These are phyloP conservation scores for Agroathelia rolfsii DNA, from an alignment of 1,284 basidiomycete species.

Conservation along the genomic window DNA sequence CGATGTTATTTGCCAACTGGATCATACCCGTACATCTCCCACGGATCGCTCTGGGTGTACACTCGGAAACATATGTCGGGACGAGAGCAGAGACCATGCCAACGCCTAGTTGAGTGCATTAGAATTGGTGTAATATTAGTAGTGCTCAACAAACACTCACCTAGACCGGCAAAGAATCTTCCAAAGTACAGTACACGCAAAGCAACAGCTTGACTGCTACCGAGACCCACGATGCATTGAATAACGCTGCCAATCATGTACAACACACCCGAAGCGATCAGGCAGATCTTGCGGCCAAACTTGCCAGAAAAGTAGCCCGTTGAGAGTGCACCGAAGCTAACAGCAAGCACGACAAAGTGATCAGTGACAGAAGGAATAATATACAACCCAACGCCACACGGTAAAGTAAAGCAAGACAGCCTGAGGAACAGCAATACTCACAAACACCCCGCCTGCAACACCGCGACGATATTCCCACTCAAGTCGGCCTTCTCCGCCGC, in stretches of 20 bases:
- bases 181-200: constrained; percentile 38
- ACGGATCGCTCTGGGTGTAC: constrained; percentile 43
- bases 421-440: constrained; percentile 26
- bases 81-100: constrained; percentile 45
- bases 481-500: constrained; percentile 27
- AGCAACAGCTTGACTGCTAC: constrained; percentile 26
- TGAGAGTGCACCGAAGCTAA: constrained; percentile 35
- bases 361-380: neutral
- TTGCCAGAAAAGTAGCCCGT: constrained; percentile 30
- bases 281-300: constrained; percentile 36
- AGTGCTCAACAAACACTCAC: constrained; percentile 5
- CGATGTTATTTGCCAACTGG: constrained; percentile 40
- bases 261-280: constrained; percentile 41
- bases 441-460: constrained; percentile 51
- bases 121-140: no score
- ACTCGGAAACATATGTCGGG: constrained; percentile 50
- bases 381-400: neutral
- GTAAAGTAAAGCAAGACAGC: neutral
- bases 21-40: constrained; percentile 48
- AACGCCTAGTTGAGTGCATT: constrained; percentile 31
- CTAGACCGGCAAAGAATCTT: constrained; percentile 32
- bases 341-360: neutral
- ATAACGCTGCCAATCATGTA: constrained; percentile 46
- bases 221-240: constrained; percentile 36
- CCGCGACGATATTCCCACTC: constrained; percentile 46